Base-by-base conservation (phyloP, 176 grass and related monocot species). In the Lolium multiflorum region DNA sequence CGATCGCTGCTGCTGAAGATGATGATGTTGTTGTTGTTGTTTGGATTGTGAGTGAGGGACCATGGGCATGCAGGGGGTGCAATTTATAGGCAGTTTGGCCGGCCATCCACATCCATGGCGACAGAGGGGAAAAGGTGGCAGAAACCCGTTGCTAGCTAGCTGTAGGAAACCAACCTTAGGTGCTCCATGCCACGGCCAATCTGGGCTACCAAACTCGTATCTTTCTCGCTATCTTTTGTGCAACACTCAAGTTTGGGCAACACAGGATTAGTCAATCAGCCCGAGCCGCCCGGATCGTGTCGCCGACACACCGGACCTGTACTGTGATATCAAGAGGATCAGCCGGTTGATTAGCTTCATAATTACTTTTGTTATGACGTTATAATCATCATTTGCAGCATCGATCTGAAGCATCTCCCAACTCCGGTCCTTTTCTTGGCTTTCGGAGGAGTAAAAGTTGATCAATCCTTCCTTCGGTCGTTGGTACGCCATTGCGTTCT, bases 131-230 rank as follows among this genome's bases (percentile, higher is more conserved):
- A 88, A 87, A 81, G 54, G 79, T 81, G 60, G 61, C 79, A 55
- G 26, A 54, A 78, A 72, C 24, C 62, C 71, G 16, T 73, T 18
- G 61, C 51, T 47, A 47, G 41, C 70, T 60, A 11, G 58, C 20
- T 79, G 59, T 35, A 85, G 37, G 11, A 44, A 49, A 49, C 26
- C 1, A 26, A 76, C 49, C 82, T 84, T 3, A 58, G 17, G 12
- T 60, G 57, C 57, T 20, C 39, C 69, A 13, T 71, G 69, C 39
- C 57, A 57, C 16, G 41, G 16, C 61, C 79, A n/a, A 18, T 74
- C 60, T 85, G 74, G 82, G 89, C 80, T 90, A 83, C 89, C 89
- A 74, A 90, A 90, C 55, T 31, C 84, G 10, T 87, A 87, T 87
- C 89, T 83, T 83, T 87, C 64, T 57, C 43, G 16, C 44, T 55